Evolutionary conservation across 345 rosid species (phyloP), one percentile per base, ranked within the genome.

Genomic region (Angophora floribunda): DNA sequence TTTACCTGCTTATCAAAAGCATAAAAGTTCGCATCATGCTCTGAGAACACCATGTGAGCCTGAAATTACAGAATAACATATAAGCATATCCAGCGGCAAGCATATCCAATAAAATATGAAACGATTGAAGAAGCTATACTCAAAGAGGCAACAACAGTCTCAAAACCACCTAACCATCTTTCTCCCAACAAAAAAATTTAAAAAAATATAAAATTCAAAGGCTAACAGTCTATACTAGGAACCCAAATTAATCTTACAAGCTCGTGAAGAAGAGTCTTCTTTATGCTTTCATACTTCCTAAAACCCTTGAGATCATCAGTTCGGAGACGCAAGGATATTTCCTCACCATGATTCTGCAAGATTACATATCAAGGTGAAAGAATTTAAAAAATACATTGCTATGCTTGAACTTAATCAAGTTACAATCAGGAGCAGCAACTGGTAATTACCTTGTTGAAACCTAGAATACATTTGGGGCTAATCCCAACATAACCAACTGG

Each of bases 401-500:
- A 28, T 80, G 59, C 85, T 44, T 32, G 10, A 57, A 50, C 30
- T 26, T 28, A 57, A 63, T 32, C 19, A 85, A 82, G 30, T 79
- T 53, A 28, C 67, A 52, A 49, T 28, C 49, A n/a, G 30, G 30
- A 55, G 51, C 17, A 19, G 53, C 22, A 87, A 52, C 7, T 0
- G 50, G 47, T 47, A 51, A 86, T 52, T 94, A 97, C 99, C 98
- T 95, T 95, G 88, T 98, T 98, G 59, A 97, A 92, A 30, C 99
- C 99, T 3, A 98, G 96, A 90, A 97, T 70, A 90, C 99, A 98
- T 90, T 91, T 92, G 13, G 99, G 99, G 91, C 95, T 96, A 85
- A 98, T 91, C 85, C 99, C 99, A 79, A 98, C 99, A 92, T 97
- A 96, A 90, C 99, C 99, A 91, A 97, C 95, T 21, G 99, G 99